These are phyloP conservation scores for Talaromyces sp. DNA, from an alignment of 2,329 filamentous ascomycete species.

Conservation along the genomic window DNA sequence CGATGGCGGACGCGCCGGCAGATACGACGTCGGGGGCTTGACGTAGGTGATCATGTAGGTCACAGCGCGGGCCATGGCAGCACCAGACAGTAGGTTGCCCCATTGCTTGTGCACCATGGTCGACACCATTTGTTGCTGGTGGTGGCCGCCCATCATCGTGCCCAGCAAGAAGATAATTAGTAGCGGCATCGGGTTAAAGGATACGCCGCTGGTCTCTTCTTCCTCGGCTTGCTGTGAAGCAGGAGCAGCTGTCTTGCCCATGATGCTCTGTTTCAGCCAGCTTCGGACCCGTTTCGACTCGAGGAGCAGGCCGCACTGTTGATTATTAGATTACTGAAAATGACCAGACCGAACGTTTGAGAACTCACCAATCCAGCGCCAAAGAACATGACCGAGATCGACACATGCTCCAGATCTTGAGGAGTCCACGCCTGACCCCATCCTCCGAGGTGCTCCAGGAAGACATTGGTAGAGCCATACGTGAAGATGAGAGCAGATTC, in stretches of 20 bases:
- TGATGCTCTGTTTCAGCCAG: conserved; percentile 45
- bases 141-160: conserved; percentile 92
- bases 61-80: conserved; percentile 69
- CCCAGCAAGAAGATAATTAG: conserved; percentile 83
- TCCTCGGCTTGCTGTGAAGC: conserved; percentile 29
- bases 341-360: not conserved
- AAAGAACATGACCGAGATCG: conserved; percentile 90
- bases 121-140: conserved; percentile 76
- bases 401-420: conserved; percentile 83
- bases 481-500: conserved; percentile 87
- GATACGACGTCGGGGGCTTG: conserved; percentile 71
- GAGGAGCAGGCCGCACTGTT: conserved; percentile 73
- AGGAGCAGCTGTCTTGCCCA: conserved; percentile 26
- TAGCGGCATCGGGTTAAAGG: conserved; percentile 83
- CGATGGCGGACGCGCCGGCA: conserved; percentile 80
- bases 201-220: conserved; percentile 49
- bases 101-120: conserved; percentile 93
- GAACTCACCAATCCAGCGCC: conserved; percentile 72
- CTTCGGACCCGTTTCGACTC: conserved; percentile 68
- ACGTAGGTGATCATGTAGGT: conserved; percentile 80
- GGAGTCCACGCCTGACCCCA: conserved; percentile 69
- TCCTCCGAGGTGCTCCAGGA: conserved; percentile 78
- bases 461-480: conserved; percentile 86
- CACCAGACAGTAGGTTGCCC: conserved; percentile 78
- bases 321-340: conserved; percentile 9